A percentile compares a stretch with the other conserved stretches of the same genome.
Evolutionary conservation across 352 stramenopile species (phyloP).

Genomic region (Phytophthora macrochlamydospora): DNA sequence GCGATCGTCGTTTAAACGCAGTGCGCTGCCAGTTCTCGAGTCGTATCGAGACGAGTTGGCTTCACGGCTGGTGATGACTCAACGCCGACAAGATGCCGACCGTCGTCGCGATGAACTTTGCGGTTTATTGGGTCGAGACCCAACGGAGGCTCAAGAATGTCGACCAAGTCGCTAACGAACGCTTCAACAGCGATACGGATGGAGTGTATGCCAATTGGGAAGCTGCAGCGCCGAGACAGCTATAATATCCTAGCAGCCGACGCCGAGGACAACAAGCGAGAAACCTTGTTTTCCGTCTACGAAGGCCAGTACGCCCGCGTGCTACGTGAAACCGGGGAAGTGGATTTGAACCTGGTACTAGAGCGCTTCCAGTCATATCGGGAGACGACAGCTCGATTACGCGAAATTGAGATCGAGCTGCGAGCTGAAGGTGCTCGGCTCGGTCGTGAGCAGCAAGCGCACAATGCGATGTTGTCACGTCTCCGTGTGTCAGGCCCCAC

Average conservation of each 20-base stretch:
- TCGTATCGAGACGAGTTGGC: slow-evolving; percentile 55
- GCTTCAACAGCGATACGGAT: slow-evolving; percentile 17
- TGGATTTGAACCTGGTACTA: slow-evolving; percentile 51
- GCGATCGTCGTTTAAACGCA: slow-evolving; percentile 32
- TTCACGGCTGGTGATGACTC: slow-evolving; percentile 45
- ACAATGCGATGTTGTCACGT: slow-evolving; percentile 36
- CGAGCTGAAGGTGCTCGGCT: slow-evolving; percentile 29
- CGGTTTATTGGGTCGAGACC: slow-evolving; percentile 45
- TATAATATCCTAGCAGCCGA: slow-evolving; percentile 32
- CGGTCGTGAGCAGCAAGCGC: slow-evolving; percentile 31
- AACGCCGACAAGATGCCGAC: slow-evolving; percentile 50
- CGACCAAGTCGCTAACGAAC: slow-evolving; percentile 6
- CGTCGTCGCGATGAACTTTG: slow-evolving; percentile 55
- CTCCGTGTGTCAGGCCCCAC: slow-evolving; percentile 54
- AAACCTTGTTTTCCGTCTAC: slow-evolving; percentile 66
- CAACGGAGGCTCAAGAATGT: slow-evolving; percentile 5
- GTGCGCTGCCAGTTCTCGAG: slow-evolving; percentile 40
- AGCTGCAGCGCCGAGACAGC: slow-evolving; percentile 33
- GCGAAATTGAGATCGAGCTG: slow-evolving; percentile 60
- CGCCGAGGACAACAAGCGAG: slow-evolving; percentile 29
- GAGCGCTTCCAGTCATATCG: slow-evolving; percentile 51
- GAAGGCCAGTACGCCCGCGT: slow-evolving; percentile 65
- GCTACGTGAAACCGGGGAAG: slow-evolving; percentile 53
- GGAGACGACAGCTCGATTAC: slow-evolving; percentile 38
- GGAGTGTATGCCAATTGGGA: slow-evolving; percentile 7